Base-by-base conservation (phyloP, 2,329 filamentous ascomycete genomes). In the Onygenales sp. region DNA sequence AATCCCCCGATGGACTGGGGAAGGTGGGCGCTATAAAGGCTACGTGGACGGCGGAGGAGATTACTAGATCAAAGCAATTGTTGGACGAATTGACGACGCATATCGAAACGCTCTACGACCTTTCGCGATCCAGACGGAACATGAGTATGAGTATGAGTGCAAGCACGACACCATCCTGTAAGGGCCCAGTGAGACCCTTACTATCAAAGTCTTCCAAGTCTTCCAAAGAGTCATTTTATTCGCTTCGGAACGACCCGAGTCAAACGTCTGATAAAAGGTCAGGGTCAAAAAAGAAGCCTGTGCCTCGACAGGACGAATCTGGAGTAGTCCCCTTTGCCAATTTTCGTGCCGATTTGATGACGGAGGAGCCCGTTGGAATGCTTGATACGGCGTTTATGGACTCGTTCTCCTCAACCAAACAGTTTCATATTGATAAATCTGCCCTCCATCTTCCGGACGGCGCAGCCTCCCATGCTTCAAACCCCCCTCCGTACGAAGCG, bases 91-190 rank as follows among this genome's bases (percentile, higher is more conserved):
- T 85, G 54, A 83, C 79, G 6, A 76, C 74, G 3, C 83, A 80
- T 48, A 84, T 85, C 59, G 82, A 85, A 66, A 80, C 79, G 0
- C 72, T 85, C 21, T 85, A 84, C 62, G 79, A 83, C 59, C 69
- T 85, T n/a, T 83, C 80, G 4, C 70, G 76, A 50, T 78, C 78
- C 32, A 73, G 79, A 31, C 72, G 77, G 56, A 71, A 74, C n/a
- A 69, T 72, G 67, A 67, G 62, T 40, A 66, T 67, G 54, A 69
- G 60, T 52, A 70, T 71, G 65, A 40, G 62, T 17, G 65, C 66
- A 13, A 62, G 57, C 52, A 64, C 61, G 34, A 63, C 67, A 39
- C 58, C 56, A 13, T 54, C 58, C 21, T 48, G 36, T 42, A 58
- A 59, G 33, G 57, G 60, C n/a, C 62, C 62, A 55, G 57, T 57